These are phyloP conservation scores for Xylogone sp. DNA, from an alignment of 2,329 filamentous ascomycete genomes.

Conservation along the genomic window DNA sequence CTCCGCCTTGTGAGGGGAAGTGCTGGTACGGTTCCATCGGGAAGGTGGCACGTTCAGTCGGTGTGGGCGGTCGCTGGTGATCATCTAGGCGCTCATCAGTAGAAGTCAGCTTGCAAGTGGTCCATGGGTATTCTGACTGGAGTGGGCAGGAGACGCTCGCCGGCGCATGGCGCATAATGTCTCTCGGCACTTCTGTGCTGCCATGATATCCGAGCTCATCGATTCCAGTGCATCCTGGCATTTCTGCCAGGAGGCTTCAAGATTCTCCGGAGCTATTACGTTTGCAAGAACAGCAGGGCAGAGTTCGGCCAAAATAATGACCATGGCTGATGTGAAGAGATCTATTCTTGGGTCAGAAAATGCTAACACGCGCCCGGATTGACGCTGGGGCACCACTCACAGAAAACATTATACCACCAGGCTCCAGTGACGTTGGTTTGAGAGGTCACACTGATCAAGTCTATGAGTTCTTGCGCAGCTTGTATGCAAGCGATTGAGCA, in stretches of 20 bases:
- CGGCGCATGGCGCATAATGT: not conserved
- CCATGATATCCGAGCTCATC: not conserved
- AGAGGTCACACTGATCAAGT: not conserved
- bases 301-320: not conserved
- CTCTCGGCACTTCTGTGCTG: not conserved
- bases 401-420: not conserved
- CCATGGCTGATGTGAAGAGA: not conserved
- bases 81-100: not conserved
- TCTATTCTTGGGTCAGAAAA: not conserved
- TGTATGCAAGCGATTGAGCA: not conserved
- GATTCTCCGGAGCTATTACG: not conserved
- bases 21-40: not conserved
- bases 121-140: not conserved
- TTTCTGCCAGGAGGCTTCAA: not conserved
- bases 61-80: not conserved
- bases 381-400: too few relatives aligned
- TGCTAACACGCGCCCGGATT: not conserved
- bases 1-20: not conserved
- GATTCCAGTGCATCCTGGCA: not conserved
- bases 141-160: not conserved
- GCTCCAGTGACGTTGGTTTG: not conserved
- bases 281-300: not conserved
- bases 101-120: not conserved
- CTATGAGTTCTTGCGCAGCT: not conserved
- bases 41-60: not conserved